phyloP scores from a whole-genome alignment of 805 yeast genomes.

The Candida insectalens region DNA sequence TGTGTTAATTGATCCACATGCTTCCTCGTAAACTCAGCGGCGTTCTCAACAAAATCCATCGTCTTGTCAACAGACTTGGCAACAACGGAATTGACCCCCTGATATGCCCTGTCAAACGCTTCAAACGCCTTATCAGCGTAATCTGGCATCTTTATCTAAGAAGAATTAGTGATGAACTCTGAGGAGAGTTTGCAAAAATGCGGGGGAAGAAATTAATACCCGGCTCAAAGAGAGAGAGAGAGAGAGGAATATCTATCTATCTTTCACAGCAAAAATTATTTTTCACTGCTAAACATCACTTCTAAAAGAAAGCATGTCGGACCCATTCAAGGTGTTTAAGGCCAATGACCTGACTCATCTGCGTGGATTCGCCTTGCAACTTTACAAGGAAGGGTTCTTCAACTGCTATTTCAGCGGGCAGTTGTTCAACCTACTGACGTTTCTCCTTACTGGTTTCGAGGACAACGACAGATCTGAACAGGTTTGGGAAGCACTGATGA shows the following conservation, averaged over 20 bases:
- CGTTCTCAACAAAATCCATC: background rate
- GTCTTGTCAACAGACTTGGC: background rate
- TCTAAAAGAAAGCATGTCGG: too few species aligned
- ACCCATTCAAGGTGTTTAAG: slow-evolving; percentile 7
- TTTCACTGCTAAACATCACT: too few species aligned
- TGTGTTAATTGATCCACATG: background rate
- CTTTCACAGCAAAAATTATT: too few species aligned
- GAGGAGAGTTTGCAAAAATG: too few species aligned
- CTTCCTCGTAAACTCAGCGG: background rate
- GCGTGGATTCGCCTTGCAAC: slow-evolving; percentile 24
- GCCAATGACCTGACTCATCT: slow-evolving; percentile 11
- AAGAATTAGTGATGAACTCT: too few species aligned
- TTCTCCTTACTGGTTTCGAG: slow-evolving; percentile 28
- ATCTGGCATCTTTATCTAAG: slow-evolving; percentile 10
- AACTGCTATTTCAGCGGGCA: slow-evolving; percentile 43
- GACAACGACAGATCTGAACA: slow-evolving; percentile 4
- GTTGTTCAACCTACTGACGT: slow-evolving; percentile 41
- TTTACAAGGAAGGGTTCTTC: slow-evolving; percentile 30
- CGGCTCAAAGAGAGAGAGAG: too few species aligned
- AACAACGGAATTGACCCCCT: background rate
- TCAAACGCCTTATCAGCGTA: slow-evolving; percentile 12
- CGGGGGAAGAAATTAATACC: too few species aligned
- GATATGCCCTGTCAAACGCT: slow-evolving; percentile 2
- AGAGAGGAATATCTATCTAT: too few species aligned
- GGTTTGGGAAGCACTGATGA: slow-evolving; percentile 38